Evolutionary conservation across 495 filamentous ascomycete genomes (phyloP).

Genomic region (Penicillium manginii): DNA sequence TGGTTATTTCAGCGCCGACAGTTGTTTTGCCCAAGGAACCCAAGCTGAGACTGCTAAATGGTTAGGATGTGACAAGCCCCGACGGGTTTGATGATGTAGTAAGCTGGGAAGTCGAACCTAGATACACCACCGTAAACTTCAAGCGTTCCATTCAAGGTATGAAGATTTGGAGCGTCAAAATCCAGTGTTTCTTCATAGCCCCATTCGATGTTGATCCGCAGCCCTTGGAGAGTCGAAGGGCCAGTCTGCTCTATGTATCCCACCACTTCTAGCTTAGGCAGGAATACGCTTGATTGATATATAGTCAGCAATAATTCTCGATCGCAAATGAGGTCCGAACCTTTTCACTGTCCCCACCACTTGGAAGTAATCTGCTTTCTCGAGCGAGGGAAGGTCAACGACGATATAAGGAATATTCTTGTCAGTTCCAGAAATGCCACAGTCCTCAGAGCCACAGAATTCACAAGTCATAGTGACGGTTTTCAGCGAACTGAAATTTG

Average conservation of each 20-base stretch:
- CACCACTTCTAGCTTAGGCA: not conserved
- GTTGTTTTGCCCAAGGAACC: not conserved
- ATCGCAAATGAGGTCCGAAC: not conserved
- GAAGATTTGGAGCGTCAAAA: slow-evolving; percentile 4
- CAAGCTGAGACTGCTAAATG: not conserved
- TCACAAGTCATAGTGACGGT: not conserved
- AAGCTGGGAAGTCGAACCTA: not conserved
- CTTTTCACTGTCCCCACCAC: not conserved
- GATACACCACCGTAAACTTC: slow-evolving; percentile 4
- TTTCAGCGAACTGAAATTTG: not conserved
- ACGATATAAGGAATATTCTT: not conserved
- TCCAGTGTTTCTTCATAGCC: slow-evolving; percentile 1
- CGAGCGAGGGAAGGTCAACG: not conserved
- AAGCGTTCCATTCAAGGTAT: not conserved
- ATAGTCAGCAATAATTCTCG: not conserved
- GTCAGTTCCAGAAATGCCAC: not conserved
- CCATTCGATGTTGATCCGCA: not conserved
- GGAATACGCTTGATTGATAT: not conserved
- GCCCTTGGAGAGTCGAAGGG: not conserved
- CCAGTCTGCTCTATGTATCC: not conserved
- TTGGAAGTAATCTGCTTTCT: not conserved
- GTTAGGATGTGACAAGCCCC: not conserved
- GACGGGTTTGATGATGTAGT: not conserved
- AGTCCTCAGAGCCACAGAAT: not conserved
- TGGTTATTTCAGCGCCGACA: not conserved